Base-by-base conservation (phyloP, 805 yeast species). In the Candida nitratophila region DNA sequence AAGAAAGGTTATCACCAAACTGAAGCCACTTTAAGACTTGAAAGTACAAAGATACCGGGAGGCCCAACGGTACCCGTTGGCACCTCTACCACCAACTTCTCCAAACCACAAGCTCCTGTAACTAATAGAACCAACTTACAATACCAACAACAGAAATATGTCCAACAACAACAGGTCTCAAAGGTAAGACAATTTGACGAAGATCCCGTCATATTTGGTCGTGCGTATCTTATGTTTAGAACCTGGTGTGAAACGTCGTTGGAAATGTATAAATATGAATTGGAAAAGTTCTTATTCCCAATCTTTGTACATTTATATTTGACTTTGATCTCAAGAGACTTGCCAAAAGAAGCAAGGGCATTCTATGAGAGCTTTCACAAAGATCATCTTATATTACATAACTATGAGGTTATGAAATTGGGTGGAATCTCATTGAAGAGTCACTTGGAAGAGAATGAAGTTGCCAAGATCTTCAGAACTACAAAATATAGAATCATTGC, bases 1-100 rank as follows among this genome's bases (percentile, higher is more conserved):
- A 91, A 93, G 57, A 89, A 90, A 61, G 99, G 99, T 2, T 93
- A 88, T 58, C 90, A 86, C 53, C 80, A 83, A 52, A 91, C 99
- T 0, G 99, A 93, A 61, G 89, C 96, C 2, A 86, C 90, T 83
- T 73, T 93, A 41, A 77, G 99, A 49, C 79, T 89, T 48, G 99
- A 93, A 61, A 77, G 83, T 50, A 73, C 87, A 1, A 80, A 83
- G 47, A 73, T 74, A 7, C 74, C 79, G 1, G 66, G 66, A 7
- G 69, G 76, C 1, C 74, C 77, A 7, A 67, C 81, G 12, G 66
- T 65, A 2, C 70, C 79, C 1, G 68, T 78, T 15, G 67, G 64
- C 12, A 74, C 85, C 1, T 61, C 73, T 3, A 73, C 63, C 53
- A 68, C 71, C 1, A 49, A 59, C 31, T 55, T 52, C 41, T 45